Base-by-base conservation (phyloP, 495 filamentous ascomycete species). In the Penicillium coffeae region DNA sequence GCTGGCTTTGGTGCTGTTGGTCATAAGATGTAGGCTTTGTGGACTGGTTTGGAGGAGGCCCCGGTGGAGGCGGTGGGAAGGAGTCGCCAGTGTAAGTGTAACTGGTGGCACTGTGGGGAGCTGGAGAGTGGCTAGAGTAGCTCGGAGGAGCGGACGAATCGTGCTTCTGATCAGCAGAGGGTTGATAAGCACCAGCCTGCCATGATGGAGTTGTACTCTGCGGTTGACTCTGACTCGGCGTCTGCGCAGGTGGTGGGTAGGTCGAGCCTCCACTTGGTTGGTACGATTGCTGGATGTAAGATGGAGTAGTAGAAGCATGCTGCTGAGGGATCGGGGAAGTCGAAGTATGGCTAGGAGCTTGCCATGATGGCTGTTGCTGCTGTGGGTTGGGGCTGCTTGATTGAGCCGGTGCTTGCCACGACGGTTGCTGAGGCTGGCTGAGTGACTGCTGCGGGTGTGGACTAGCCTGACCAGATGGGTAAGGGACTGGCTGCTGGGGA, bases 41-140 rank as follows among this genome's bases (percentile, higher is more conserved):
- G 2, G 48, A 55, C 22, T 60, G 57, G 27, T 60, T 66, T 7
- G 60, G 55, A 18, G 58, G 55, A 32, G 58, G 39, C 47, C 75
- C 63, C 51, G 65, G 49, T 63, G 71, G 56, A 57, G 80, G 64
- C 54, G 70, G 59, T 51, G 71, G 64, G 77, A 69, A 52, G 37
- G 76, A 61, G 50, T 75, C 44, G 65, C 67, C 67, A 22, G 62
- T 58, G 49, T 73, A 71, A 8, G 52, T 58, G 15, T 72, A 71
- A n/a, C 60, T 58, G 2, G 47, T 7, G 3, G 55, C 35, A 1
- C 38, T 44, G 14, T 52, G 54, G 44, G 36, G 54, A 13, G 42
- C 42, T 3, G 51, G 43, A 25, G 33, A 21, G 8, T 36, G 27
- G 13, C 40, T 48, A 8, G 44, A 33, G 25, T 48, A 44, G 18